A percentile compares a stretch with the other conserved stretches of the same genome.
Conservation (phyloP, 495 filamentous ascomycete genomes). For the Jackrogersella minutella region DNA sequence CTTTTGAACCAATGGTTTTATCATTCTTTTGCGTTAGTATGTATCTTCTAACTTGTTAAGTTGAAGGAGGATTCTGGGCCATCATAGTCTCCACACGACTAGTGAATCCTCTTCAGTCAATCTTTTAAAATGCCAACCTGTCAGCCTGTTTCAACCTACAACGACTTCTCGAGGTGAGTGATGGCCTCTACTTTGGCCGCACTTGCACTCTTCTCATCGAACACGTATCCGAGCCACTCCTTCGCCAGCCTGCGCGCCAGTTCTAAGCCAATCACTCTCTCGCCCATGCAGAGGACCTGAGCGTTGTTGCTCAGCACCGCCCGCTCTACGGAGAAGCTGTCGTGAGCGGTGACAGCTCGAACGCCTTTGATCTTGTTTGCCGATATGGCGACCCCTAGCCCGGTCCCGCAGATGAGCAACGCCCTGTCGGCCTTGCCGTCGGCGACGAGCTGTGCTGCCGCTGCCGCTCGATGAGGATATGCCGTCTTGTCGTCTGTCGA, state of each 20-base stretch:
- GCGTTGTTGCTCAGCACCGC: conserved; percentile 85
- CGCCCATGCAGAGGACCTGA: conserved; percentile 88
- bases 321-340: conserved; percentile 83
- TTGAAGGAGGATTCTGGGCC: background rate
- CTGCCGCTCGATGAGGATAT: conserved; percentile 82
- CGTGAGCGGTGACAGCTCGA: conserved; percentile 86
- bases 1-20: background rate
- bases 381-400: conserved; percentile 82
- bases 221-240: conserved; percentile 84
- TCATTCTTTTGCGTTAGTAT: background rate
- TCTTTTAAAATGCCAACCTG: background rate
- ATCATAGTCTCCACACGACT: background rate
- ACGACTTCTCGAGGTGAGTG: conserved; percentile 70
- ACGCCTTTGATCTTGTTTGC: conserved; percentile 90
- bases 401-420: conserved; percentile 87
- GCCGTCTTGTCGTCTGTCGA: conserved; percentile 74
- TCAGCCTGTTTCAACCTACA: conserved; percentile 21
- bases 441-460: conserved; percentile 70
- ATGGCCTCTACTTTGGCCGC: conserved; percentile 81
- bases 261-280: conserved; percentile 83
- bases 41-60: background rate
- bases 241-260: conserved; percentile 77
- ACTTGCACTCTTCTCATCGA: conserved; percentile 75
- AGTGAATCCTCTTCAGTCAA: background rate
- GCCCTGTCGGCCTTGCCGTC: conserved; percentile 78